phyloP scores from a whole-genome alignment of 805 yeast species.

The Ogataea pilisensis region DNA sequence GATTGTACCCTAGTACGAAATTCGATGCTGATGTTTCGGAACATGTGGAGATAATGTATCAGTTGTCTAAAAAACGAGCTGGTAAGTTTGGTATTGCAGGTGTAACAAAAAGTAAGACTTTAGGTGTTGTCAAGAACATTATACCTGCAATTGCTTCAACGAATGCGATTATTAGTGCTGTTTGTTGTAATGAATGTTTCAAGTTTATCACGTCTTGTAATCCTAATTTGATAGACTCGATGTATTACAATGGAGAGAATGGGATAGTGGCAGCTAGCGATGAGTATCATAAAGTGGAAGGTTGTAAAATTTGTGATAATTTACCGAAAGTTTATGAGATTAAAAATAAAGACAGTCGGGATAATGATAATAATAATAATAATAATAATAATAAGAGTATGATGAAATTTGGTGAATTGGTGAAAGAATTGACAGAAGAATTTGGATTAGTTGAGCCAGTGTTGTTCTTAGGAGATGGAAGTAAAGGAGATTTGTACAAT shows the following conservation, averaged over 20 bases:
- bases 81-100: conserved; percentile 63
- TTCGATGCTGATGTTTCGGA: conserved; percentile 68
- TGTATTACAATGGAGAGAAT: conserved; percentile 83
- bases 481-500: conserved; percentile 24
- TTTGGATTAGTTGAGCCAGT: conserved; percentile 17
- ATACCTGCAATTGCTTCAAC: conserved; percentile 95
- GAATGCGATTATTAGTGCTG: conserved; percentile 86
- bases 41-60: conserved; percentile 61
- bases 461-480: conserved; percentile 15
- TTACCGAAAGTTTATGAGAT: conserved; percentile 15
- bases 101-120: conserved; percentile 64
- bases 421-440: conserved; percentile 9
- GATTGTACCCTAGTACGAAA: conserved; percentile 37
- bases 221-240: conserved; percentile 67
- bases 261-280: conserved; percentile 75
- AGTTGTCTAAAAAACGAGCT: conserved; percentile 57
- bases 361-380: no score
- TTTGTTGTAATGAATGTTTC: conserved; percentile 82
- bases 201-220: conserved; percentile 70
- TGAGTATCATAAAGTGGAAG: conserved; percentile 51
- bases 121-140: conserved; percentile 88
- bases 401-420: conserved; percentile 15
- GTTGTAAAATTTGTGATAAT: conserved; percentile 76
- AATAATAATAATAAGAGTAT: no score
- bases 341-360: no score